Base-by-base conservation (phyloP, 2,329 filamentous ascomycete genomes). In the Sarocladiaceae sp. region DNA sequence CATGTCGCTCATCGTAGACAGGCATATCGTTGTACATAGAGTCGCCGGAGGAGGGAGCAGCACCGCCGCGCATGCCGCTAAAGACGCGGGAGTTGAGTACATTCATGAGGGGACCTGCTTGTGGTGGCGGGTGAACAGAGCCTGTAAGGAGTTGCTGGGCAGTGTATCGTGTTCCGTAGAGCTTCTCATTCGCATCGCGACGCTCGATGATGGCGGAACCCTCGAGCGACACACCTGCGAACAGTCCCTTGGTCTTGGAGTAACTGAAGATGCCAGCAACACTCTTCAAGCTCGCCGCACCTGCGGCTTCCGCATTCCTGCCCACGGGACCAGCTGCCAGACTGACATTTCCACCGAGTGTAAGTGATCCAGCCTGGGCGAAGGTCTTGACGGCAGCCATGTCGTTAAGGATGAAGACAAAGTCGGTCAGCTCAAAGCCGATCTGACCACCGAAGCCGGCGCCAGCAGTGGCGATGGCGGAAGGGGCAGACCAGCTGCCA, bases 371-470 rank as follows among this genome's bases (percentile, higher is more conserved):
- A 31, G 85, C 82, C 64, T 97, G 91, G 5, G 90, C 88, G 65
- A 98, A 97, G 7, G 91, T 90, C 64, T 88, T 88, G 53, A 98
- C 91, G 34, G 93, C 91, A 47, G 73, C 80, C 33, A 82, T 73
- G 60, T 98, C 91, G 68, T 98, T 98, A 52, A 98, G 81, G 53
- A 98, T 96, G 68, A 98, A 97, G 61, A 98, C 93, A 61, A 98
- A 98, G 63, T 93, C 88, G 47, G 88, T 93, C 49, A 94, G 66
- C 65, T 94, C 88, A 64, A 91, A 87, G 27, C 87, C 87, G 57
- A 94, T 88, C 67, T 93, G 87, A 32, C 87, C 87, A 53, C 87
- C 87, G 52, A 94, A 86, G 19, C 87, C 88, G 45, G 83, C 88
- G 53, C 88, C 88, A 21, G 84, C 81, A 1, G 85, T 89, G 43